These are phyloP conservation scores for Populus alba DNA, from an alignment of 345 rosid genomes.

Conservation along the genomic window DNA sequence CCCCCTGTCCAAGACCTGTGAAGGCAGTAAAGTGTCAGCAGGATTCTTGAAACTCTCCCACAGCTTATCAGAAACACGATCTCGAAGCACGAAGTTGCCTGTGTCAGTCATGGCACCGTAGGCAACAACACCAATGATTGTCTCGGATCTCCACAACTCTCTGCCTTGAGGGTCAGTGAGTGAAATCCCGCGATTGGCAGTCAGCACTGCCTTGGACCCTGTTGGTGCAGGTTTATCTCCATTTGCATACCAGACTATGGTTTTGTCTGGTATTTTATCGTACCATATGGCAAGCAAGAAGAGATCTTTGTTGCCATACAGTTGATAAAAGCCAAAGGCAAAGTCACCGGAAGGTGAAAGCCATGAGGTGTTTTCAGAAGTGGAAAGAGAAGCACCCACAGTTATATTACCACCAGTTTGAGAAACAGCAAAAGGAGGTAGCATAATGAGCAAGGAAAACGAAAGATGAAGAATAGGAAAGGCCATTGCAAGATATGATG, in stretches of 20 bases:
- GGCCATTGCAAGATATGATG: no score
- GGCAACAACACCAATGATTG: background rate
- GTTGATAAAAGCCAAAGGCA: conserved; percentile 33
- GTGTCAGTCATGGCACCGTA: conserved; percentile 27
- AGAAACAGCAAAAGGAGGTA: background rate
- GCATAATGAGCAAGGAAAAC: background rate
- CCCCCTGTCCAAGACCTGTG: conserved; percentile 19
- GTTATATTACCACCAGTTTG: background rate
- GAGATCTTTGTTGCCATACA: conserved; percentile 8
- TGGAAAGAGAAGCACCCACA: conserved; percentile 5
- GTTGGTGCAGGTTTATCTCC: conserved; percentile 12
- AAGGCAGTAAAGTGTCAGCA: conserved; percentile 36
- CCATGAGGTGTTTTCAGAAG: conserved; percentile 12
- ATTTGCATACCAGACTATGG: conserved; percentile 36
- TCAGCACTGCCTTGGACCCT: conserved; percentile 27
- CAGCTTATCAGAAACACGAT: background rate
- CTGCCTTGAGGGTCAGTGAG: conserved; percentile 23
- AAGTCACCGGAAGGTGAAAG: conserved; percentile 31
- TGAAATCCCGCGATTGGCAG: conserved; percentile 14
- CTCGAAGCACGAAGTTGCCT: conserved; percentile 25
- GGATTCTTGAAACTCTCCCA: conserved; percentile 41
- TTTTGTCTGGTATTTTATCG: conserved; percentile 23
- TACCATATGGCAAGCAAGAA: conserved; percentile 39
- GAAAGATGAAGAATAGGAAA: background rate
- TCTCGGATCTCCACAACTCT: conserved; percentile 25